A percentile compares a stretch with the other conserved stretches of the same genome.
Conservation (phyloP, 495 filamentous ascomycete species). For the Daldinia vernicosa region DNA sequence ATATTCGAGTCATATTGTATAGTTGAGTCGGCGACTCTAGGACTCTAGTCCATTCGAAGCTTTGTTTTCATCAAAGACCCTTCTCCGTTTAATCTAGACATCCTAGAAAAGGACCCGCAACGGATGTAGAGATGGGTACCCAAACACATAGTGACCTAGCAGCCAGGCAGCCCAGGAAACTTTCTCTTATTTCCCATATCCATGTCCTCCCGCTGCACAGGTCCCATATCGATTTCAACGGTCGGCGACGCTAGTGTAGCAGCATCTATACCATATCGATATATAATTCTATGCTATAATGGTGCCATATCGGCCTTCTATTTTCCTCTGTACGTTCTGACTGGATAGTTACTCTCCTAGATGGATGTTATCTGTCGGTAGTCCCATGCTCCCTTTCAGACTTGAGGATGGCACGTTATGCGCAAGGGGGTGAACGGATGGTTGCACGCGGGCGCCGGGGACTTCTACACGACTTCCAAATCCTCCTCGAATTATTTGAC, state of each 20-base stretch:
- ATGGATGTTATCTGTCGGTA: conserved; percentile 14
- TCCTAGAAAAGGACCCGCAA: conserved; percentile 28
- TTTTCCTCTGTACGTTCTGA: conserved; percentile 1
- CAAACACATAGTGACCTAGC: conserved; percentile 13
- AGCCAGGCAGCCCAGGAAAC: conserved; percentile 2
- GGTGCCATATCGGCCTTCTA: conserved; percentile 25
- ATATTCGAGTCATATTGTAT: conserved; percentile 31
- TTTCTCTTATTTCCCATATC: conserved; percentile 1
- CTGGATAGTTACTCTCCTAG: conserved; percentile 11
- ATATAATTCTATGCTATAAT: conserved; percentile 19
- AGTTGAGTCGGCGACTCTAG: conserved; percentile 31
- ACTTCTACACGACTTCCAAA: conserved; percentile 36
- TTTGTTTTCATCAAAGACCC: conserved; percentile 10
- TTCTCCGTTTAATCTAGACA: conserved; percentile 5
- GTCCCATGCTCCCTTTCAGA: conserved; percentile 18
- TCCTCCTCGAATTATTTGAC: conserved; percentile 28
- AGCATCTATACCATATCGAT: conserved; percentile 7
- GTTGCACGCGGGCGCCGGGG: conserved; percentile 28
- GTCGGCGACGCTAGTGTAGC: conserved; percentile 38
- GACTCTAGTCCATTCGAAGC: conserved; percentile 20
- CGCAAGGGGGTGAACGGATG: conserved; percentile 8
- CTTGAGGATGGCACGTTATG: conserved; percentile 21
- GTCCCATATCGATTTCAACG: conserved; percentile 26
- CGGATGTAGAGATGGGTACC: neutral
- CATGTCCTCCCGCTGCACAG: conserved; percentile 17